A percentile compares a stretch with the other conserved stretches of the same genome.
Evolutionary conservation across 495 filamentous ascomycete genomes (phyloP).

Genomic region (Entonaema liquescens): DNA sequence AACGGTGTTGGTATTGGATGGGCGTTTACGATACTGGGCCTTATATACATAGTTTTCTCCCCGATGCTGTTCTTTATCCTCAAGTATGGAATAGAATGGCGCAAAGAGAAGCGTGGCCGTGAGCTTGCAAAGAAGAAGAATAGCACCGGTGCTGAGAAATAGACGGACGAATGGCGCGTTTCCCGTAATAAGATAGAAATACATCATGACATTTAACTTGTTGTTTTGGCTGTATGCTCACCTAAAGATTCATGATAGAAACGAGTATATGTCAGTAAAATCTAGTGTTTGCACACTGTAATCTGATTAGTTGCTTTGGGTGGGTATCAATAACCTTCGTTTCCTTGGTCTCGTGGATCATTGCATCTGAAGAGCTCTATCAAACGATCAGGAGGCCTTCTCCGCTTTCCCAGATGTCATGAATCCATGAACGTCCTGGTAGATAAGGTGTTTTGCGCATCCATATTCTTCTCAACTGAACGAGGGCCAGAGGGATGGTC

Average conservation of each 20-base stretch:
- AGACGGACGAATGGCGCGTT: neutral
- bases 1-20: slow-evolving; percentile 71
- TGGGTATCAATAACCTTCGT: no score
- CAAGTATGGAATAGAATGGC: slow-evolving; percentile 53
- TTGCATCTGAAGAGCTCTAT: neutral
- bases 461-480: no score
- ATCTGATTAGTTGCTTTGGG: no score
- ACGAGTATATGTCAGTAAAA: neutral
- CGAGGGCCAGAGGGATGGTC: no score
- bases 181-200: neutral
- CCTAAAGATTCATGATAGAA: neutral
- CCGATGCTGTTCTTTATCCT: slow-evolving; percentile 61
- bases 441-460: no score
- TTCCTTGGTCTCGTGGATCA: no score
- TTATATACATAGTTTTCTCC: slow-evolving; percentile 61
- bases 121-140: slow-evolving; percentile 23
- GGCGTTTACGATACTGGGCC: slow-evolving; percentile 72
- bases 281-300: neutral
- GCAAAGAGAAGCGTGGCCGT: slow-evolving; percentile 31
- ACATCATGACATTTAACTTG: neutral
- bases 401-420: neutral
- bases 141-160: neutral
- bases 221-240: neutral
- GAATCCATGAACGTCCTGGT: neutral
- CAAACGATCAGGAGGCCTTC: neutral